Conservation (phyloP, 2,329 filamentous ascomycete genomes). For the Triangularia setosa region DNA sequence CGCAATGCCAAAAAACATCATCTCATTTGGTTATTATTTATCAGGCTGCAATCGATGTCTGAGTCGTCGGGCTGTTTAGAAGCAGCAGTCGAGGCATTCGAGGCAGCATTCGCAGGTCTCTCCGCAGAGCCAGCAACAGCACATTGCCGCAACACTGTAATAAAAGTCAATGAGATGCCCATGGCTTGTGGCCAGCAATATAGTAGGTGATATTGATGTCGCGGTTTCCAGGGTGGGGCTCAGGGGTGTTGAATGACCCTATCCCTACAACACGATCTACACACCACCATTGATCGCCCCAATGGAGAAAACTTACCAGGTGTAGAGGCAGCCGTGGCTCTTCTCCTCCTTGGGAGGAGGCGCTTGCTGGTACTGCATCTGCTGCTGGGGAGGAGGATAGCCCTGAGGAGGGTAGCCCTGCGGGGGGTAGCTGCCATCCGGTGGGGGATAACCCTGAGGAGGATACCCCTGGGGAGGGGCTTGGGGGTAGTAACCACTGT, state of each 20-base stretch:
- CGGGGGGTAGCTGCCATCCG: slow-evolving; percentile 3
- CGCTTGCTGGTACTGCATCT: slow-evolving; percentile 35
- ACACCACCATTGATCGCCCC: not conserved
- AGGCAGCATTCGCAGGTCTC: slow-evolving; percentile 43
- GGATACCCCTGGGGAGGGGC: slow-evolving; percentile 14
- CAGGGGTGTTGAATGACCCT: not conserved
- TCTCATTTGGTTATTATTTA: not conserved
- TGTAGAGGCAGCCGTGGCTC: slow-evolving; percentile 40
- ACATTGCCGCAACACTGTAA: slow-evolving; percentile 38
- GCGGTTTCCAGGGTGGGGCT: not conserved
- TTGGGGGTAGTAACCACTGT: slow-evolving; percentile 6
- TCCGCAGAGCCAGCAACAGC: slow-evolving; percentile 43
- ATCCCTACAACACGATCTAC: not conserved
- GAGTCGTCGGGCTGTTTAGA: slow-evolving; percentile 7
- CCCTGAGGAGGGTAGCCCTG: slow-evolving; percentile 16
- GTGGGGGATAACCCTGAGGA: slow-evolving; percentile 11
- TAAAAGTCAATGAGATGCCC: not conserved
- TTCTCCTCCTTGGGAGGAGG: slow-evolving; percentile 37
- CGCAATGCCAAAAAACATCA: not conserved
- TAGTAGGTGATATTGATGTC: not conserved
- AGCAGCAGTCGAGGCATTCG: slow-evolving; percentile 40
- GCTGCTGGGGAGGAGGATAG: slow-evolving; percentile 14
- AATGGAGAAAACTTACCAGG: slow-evolving; percentile 31
- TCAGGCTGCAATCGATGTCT: not conserved
- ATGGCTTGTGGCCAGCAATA: not conserved